Base-by-base conservation (phyloP, 257 asterid genomes). In the Solanum ossicruentum region DNA sequence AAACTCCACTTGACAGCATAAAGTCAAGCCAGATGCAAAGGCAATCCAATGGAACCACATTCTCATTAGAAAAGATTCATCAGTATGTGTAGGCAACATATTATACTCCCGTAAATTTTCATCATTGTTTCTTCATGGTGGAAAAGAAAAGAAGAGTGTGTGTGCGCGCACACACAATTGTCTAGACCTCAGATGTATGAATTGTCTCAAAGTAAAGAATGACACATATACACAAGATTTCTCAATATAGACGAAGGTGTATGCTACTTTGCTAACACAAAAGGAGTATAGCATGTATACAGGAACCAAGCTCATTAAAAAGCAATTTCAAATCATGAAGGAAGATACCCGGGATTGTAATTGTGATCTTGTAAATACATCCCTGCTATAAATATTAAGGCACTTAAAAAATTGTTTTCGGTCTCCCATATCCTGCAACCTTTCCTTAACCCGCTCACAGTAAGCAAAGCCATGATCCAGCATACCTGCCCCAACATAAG, bases 371-470 rank as follows among this genome's bases (percentile, higher is more conserved):
- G 94, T 70, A 84, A 88, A 87, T 84, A 90, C 84, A 78, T 92
- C 91, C 88, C 85, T 88, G 87, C 85, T 86, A 80, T 85, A 93
- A 69, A 94, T 88, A 83, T 88, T 89, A 58, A 92, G 85, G 83
- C 94, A 92, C 89, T 93, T 93, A 86, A 87, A 85, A 88, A 92
- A 83, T 83, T 91, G 92, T 73, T 88, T 86, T 52, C 86, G 89
- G 67, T 77, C 87, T 84, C 86, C 93, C 86, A 92, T 84, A 80
- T 87, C 90, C 80, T 89, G 90, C 75, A 93, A 81, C 83, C 91
- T 88, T 85, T 90, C 95, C 88, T 90, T 90, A 77, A 77, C 89
- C 90, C 92, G 93, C 87, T 92, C 93, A 66, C 88, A 87, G 85
- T 93, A 90, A 87, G 90, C 89, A 85, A 91, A 77, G 67, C 87